Base-by-base conservation (phyloP, 805 yeast species). In the Yarrowia keelungensis region DNA sequence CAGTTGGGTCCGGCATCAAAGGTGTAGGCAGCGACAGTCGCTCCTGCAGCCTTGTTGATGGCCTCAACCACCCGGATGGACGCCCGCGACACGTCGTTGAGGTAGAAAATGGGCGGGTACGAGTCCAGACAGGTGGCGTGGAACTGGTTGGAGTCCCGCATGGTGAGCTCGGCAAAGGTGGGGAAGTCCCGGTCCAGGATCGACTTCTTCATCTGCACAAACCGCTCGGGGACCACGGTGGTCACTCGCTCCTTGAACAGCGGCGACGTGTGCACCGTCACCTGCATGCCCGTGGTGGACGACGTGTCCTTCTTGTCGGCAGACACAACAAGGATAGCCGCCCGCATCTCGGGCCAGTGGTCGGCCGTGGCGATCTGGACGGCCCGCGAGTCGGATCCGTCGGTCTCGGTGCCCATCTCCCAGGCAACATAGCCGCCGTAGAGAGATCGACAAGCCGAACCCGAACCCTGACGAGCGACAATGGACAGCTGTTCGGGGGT, bases 1-100 rank as follows among this genome's bases (percentile, higher is more conserved):
- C 98, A 97, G 80, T 95, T 95, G 79, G 99, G 99, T 76, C 99
- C 99, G 41, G 99, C 99, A 79, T 95, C 99, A 76, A 90, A 95
- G 1, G 99, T 95, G 79, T 95, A 95, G 46, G 98, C 98, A 12
- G 97, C 99, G 68, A 94, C 84, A 12, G 84, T 84, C 35, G 73
- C 71, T 66, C 90, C 91, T 43, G 85, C 87, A 4, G 77, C 72
- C 72, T 84, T 88, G 76, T 95, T 95, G 77, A 95, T 86, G 68
- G 83, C 81, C 78, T 95, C 96, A 59, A 92, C 85, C 64, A 91
- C 81, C 73, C 89, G 90, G 72, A 93, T 89, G 75, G 92, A 86
- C 67, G 87, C 87, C 74, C 90, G 89, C 7, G 97, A 92, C 8
- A 95, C 90, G 77, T 94, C 98, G 76, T 91, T 94, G 80, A 93